phyloP scores from a whole-genome alignment of 495 filamentous ascomycete species.

The Penicillium paxilli region DNA sequence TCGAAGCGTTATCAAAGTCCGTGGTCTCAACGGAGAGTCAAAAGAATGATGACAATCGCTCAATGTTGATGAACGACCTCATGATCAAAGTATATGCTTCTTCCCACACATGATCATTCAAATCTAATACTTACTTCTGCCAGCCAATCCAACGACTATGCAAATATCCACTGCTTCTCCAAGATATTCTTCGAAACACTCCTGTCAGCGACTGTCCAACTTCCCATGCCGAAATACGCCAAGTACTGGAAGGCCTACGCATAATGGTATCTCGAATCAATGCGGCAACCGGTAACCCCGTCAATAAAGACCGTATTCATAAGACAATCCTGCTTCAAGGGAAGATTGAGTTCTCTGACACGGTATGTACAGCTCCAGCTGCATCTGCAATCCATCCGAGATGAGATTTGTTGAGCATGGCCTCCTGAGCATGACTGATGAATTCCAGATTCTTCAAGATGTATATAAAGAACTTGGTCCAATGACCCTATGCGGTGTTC shows the following conservation, averaged over 20 bases:
- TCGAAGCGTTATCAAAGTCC: slow-evolving; percentile 80
- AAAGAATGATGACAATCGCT: slow-evolving; percentile 64
- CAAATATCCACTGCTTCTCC: slow-evolving; percentile 87
- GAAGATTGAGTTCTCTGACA: slow-evolving; percentile 65
- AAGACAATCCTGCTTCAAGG: slow-evolving; percentile 55
- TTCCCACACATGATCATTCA: background rate
- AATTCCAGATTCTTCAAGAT: slow-evolving; percentile 38
- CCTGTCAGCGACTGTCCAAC: slow-evolving; percentile 80
- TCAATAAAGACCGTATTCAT: slow-evolving; percentile 43
- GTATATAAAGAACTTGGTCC: slow-evolving; percentile 78
- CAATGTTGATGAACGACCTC: slow-evolving; percentile 78
- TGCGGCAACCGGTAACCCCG: slow-evolving; percentile 56
- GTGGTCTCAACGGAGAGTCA: slow-evolving; percentile 68
- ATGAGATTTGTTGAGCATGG: no score
- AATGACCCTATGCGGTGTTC: slow-evolving; percentile 78
- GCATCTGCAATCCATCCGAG: no score
- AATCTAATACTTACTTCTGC: background rate
- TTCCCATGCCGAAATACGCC: slow-evolving; percentile 75
- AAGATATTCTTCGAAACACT: slow-evolving; percentile 77
- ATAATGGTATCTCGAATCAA: slow-evolving; percentile 76
- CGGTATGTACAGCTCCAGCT: slow-evolving; percentile 50
- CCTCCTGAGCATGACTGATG: background rate
- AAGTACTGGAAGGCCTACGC: slow-evolving; percentile 68
- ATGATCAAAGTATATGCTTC: slow-evolving; percentile 75
- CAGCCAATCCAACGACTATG: slow-evolving; percentile 93